These are phyloP conservation scores for Fraxinus albicans DNA, from an alignment of 305 asterid genomes.

Conservation along the genomic window DNA sequence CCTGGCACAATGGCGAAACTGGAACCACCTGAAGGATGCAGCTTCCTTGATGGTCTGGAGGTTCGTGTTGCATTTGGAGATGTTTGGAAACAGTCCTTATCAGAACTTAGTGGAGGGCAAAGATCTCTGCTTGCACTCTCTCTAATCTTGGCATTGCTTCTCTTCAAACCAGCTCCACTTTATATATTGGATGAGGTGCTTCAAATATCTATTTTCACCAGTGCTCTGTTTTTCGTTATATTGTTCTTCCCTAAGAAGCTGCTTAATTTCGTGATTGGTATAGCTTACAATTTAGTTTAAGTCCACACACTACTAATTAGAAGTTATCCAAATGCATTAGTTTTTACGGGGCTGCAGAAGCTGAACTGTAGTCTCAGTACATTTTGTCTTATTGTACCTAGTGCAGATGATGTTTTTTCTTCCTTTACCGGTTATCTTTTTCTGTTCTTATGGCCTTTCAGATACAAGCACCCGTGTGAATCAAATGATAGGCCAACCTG, in stretches of 20 bases:
- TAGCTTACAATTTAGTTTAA: background rate
- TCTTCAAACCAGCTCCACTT: slow-evolving; percentile 95
- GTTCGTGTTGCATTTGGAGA: slow-evolving; percentile 95
- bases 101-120: slow-evolving; percentile 99
- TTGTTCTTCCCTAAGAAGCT: background rate
- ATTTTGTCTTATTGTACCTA: background rate
- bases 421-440: background rate
- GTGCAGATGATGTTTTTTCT: slow-evolving; percentile 14
- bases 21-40: slow-evolving; percentile 94
- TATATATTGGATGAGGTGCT: slow-evolving; percentile 95
- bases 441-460: background rate
- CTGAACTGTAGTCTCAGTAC: background rate
- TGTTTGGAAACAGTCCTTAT: slow-evolving; percentile 96
- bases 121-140: slow-evolving; percentile 96
- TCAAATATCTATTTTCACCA: background rate
- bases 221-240: background rate
- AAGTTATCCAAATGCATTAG: background rate
- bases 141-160: slow-evolving; percentile 88
- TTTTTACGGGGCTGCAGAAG: background rate
- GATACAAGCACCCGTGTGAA: background rate
- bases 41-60: slow-evolving; percentile 91
- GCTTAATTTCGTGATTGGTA: background rate
- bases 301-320: background rate
- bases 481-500: background rate
- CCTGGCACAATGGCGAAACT: slow-evolving; percentile 96